Evolutionary conservation across 768 basidiomycete genomes (phyloP), one percentile per base, ranked within the genome.

Genomic region (Lactarius tabidus): DNA sequence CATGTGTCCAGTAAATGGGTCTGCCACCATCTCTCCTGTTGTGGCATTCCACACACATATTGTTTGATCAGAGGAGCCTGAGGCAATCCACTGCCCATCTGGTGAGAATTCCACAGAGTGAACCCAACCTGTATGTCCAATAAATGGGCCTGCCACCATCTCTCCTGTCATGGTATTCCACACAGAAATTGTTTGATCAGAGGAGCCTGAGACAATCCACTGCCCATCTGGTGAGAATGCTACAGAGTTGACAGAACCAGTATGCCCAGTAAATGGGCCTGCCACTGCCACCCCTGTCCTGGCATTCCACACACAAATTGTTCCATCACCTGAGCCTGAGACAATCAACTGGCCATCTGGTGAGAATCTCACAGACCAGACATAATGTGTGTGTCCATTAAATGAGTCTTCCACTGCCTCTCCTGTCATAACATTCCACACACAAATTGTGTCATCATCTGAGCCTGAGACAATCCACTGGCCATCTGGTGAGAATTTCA

Each of bases 1-100:
- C 6, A 26, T 29, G 17, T 53, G 51, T 26, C 51, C 26, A 28
- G 26, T 14, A 8, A 53, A 29, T 20, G 41, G 20, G 41, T 6
- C 41, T 41, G 41, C 41, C 41, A 18, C 20, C 20, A 17, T 8
- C 18, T 18, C 41, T 41, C 41, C 41, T 1, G 41, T 41, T 4
- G 41, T 41, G 41, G 20, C 20, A 6, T 41, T 20, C 41, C 41
- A 41, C 41, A 41, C 20, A 6, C 41, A 12, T 7, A 41, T 20
- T 41, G 18, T 41, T 41, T 17, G 3, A 20, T 41, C 20, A 1
- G 2, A 1, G 1, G 41, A 41, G 1, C 41, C 41, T 41, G 78
- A 79, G 35, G 78, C 76, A 56, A 81, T 23, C 15, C 31, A 71
- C 26, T 28, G 38, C 0, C 58, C 64, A n/a, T 51, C 18, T 5